These are phyloP conservation scores for Cladosporium sp. DNA, from an alignment of 2,329 filamentous ascomycete species.

Conservation along the genomic window DNA sequence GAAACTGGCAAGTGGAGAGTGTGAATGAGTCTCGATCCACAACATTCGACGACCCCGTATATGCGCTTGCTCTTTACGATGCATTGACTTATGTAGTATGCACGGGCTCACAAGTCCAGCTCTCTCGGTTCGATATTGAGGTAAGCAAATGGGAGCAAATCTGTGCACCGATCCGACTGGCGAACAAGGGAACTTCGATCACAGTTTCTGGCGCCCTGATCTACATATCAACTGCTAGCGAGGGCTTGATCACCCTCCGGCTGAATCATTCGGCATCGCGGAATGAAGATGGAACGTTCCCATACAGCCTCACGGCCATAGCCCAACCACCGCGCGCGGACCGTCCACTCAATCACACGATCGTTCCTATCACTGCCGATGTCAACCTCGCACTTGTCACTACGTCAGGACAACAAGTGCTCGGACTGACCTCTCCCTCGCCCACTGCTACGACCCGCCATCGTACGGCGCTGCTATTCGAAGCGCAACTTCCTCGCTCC, in stretches of 20 bases:
- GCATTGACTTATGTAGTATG: constrained; percentile 57
- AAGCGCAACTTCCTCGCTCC: constrained; percentile 43
- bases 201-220: constrained; percentile 49
- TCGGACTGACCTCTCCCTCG: constrained; percentile 28
- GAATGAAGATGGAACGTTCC: constrained; percentile 36
- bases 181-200: constrained; percentile 49
- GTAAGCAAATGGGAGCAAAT: constrained; percentile 32
- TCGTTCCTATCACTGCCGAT: constrained; percentile 15
- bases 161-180: constrained; percentile 35
- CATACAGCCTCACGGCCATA: constrained; percentile 31
- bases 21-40: constrained; percentile 48
- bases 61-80: constrained; percentile 56
- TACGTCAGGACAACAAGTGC: constrained; percentile 29
- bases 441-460: neutral
- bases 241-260: constrained; percentile 54
- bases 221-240: constrained; percentile 55
- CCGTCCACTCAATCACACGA: constrained; percentile 27
- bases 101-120: constrained; percentile 43
- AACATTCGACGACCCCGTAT: constrained; percentile 52
- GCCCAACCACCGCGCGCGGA: constrained; percentile 28
- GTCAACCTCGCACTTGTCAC: constrained; percentile 24
- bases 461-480: constrained; percentile 36
- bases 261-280: constrained; percentile 37
- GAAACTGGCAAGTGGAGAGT: constrained; percentile 55
- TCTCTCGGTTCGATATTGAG: constrained; percentile 41